Conservation (phyloP, 108 stramenopile genomes). For the Schizochytrium sp. region DNA sequence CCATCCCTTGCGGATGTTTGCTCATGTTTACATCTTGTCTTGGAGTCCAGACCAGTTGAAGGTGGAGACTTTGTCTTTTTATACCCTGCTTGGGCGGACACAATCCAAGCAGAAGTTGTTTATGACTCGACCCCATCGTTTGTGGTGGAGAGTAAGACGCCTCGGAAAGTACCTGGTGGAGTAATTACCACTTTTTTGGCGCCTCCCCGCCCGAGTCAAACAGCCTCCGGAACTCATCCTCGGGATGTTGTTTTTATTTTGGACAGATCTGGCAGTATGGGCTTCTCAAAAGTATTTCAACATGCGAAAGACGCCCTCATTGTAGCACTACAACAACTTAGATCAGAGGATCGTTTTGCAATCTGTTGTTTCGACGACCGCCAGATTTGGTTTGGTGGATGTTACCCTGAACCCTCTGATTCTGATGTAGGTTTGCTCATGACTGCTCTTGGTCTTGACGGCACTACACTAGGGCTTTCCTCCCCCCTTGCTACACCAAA, state of each 20-base stretch:
- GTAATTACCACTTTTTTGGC: slow-evolving; percentile 30
- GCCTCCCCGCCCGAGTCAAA: background rate
- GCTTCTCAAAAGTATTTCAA: slow-evolving; percentile 32
- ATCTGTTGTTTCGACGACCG: slow-evolving; percentile 60
- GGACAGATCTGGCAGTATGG: slow-evolving; percentile 40
- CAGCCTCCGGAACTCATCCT: background rate
- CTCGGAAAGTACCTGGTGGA: background rate
- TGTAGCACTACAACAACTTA: slow-evolving; percentile 17
- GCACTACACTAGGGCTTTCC: background rate
- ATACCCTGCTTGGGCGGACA: background rate
- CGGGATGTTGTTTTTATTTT: slow-evolving; percentile 47
- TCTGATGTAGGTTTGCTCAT: background rate
- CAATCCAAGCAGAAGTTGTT: background rate
- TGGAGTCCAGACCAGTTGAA: too few relatives aligned
- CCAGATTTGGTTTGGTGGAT: slow-evolving; percentile 52
- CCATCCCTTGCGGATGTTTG: too few relatives aligned
- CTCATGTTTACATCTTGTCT: too few relatives aligned
- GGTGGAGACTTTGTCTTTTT: background rate
- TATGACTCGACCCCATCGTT: background rate
- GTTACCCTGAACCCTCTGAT: slow-evolving; percentile 25
- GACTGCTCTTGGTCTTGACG: background rate
- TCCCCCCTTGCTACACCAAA: background rate
- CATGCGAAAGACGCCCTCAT: background rate
- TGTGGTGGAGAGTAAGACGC: background rate
- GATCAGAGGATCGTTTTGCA: slow-evolving; percentile 17